These are phyloP conservation scores for Aspergillus fumigatus DNA, from an alignment of 2,329 filamentous ascomycete species.

Conservation along the genomic window DNA sequence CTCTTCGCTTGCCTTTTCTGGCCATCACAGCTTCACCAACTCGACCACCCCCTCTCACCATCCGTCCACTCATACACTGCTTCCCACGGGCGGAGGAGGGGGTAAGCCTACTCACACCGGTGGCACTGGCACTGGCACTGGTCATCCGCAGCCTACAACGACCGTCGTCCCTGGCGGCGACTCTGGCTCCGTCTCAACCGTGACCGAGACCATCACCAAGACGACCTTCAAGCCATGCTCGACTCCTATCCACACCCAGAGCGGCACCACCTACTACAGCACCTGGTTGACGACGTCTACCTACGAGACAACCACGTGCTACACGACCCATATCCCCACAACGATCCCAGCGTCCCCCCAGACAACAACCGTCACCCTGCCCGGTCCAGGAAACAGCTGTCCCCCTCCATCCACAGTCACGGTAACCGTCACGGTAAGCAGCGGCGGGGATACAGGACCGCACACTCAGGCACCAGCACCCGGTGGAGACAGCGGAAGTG, in stretches of 20 bases:
- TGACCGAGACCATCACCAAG: slow-evolving; percentile 25
- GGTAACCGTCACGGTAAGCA: slow-evolving; percentile 11
- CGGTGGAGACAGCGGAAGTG: background rate
- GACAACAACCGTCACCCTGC: slow-evolving; percentile 1
- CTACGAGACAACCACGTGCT: slow-evolving; percentile 28
- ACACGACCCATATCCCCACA: slow-evolving; percentile 16
- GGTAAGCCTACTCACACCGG: background rate
- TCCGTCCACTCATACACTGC: slow-evolving; percentile 3
- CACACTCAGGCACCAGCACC: background rate
- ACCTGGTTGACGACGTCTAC: slow-evolving; percentile 28
- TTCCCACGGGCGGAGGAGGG: slow-evolving; percentile 7
- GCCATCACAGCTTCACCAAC: slow-evolving; percentile 7
- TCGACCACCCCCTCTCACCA: slow-evolving; percentile 4
- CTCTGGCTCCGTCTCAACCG: slow-evolving; percentile 9
- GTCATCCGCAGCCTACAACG: background rate
- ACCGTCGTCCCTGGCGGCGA: background rate
- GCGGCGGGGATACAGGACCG: background rate
- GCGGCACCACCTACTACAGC: slow-evolving; percentile 29
- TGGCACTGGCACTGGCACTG: background rate
- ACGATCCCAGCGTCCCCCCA: background rate
- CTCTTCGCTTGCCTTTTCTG: slow-evolving; percentile 17
- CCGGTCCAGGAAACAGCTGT: background rate
- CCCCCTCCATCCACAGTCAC: slow-evolving; percentile 12
- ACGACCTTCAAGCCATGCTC: slow-evolving; percentile 33
- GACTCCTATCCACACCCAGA: slow-evolving; percentile 23